A percentile compares a stretch with the other conserved stretches of the same genome.
Conservation (phyloP, 768 basidiomycete genomes). For the Dictyophora rubrovolvata region DNA sequence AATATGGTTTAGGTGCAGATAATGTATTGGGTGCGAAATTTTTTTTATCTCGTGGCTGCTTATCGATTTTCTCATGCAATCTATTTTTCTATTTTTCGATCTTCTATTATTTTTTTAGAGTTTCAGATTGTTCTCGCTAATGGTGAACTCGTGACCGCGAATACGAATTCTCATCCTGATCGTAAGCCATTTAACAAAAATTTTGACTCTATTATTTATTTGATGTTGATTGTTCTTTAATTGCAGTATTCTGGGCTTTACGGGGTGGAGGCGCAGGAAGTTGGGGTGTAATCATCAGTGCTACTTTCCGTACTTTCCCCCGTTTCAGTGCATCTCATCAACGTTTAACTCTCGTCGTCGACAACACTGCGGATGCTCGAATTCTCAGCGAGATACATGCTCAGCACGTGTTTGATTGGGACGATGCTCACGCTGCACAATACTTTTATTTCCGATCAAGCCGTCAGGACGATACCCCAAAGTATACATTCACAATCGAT, state of each 20-base stretch:
- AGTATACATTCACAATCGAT: not conserved
- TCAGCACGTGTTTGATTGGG: conserved; percentile 28
- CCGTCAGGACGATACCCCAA: not conserved
- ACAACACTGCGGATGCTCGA: conserved; percentile 15
- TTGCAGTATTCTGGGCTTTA: conserved; percentile 5
- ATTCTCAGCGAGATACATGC: conserved; percentile 23
- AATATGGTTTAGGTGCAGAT: conserved; percentile 27
- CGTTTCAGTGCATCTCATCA: conserved; percentile 21
- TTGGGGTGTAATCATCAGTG: conserved; percentile 30
- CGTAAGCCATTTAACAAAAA: conserved; percentile 9
- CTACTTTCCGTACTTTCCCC: conserved; percentile 25
- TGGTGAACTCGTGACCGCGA: conserved; percentile 19
- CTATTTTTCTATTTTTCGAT: not conserved
- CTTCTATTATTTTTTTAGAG: conserved; percentile 11
- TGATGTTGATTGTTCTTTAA: not conserved
- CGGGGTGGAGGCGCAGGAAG: conserved; percentile 17
- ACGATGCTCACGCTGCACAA: conserved; percentile 21
- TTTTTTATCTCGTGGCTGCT: not conserved
- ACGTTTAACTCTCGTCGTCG: conserved; percentile 11
- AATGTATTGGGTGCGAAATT: not conserved
- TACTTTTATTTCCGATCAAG: conserved; percentile 17
- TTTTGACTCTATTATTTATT: not conserved
- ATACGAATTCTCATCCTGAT: conserved; percentile 18
- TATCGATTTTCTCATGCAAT: not conserved
- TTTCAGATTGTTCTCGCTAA: conserved; percentile 23